Evolutionary conservation across 2,329 filamentous ascomycete genomes (phyloP), one percentile per base, ranked within the genome.

Genomic region (Aspergillus felis): DNA sequence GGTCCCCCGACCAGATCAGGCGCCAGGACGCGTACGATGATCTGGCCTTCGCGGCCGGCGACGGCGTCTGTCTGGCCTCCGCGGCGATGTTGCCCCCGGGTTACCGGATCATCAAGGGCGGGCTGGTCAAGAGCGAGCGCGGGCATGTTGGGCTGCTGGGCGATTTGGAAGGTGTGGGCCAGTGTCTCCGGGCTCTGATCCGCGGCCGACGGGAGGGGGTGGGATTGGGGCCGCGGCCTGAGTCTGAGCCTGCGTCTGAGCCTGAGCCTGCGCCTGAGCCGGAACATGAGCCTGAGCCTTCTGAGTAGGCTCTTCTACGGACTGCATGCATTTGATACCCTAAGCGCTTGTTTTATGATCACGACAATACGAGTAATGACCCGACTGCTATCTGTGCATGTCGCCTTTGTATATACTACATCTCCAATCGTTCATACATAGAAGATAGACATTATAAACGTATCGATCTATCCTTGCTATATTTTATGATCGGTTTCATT

Each of bases 81-180:
- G 90, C 93, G 60, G 89, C 92, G 0, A 93, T 95, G 90, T 74
- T 95, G 47, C 92, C 92, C 0, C 77, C 84, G 2, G 92, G 92
- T 0, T 97, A 96, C 70, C 81, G 83, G 51, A 79, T 89, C 38
- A 90, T 87, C 1, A 84, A 82, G 49, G 88, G 87, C 12, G 92
- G 92, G 0, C 79, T 91, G 20, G 84, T 96, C 12, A 87, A 85
- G 64, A 92, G 88, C 54, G 91, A 96, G 63, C 81, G 91, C 3
- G 92, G 93, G 0, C 93, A 97, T 76, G 88, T 97, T 38, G 92
- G 90, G 1, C 80, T 97, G 68, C 74, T 97, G 32, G 92, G 92
- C 0, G 92, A 97, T 76, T 71, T 96, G 61, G 86, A 90, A 61
- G 91, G 88, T 0, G 87, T 96, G 0, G 92, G 91, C 0, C 82